Evolutionary conservation across 1,139 yeast species (phyloP).

Genomic region (Spathaspora jeffriesii): DNA sequence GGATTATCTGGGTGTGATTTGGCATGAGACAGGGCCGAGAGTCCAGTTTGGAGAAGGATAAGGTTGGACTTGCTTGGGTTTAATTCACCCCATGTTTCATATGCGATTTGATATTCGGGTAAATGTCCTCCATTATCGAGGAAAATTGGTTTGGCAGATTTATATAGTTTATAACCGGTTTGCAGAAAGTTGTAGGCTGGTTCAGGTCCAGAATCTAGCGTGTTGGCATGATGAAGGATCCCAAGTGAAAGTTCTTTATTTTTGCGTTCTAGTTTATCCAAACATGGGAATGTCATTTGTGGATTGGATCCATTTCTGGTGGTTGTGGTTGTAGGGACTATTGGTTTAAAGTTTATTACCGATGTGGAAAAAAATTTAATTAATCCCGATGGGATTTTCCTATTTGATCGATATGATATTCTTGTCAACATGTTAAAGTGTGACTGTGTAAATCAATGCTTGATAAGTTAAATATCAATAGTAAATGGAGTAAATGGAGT

Average conservation of each 20-base stretch:
- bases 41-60: conserved; percentile 82
- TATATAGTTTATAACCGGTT: conserved; percentile 65
- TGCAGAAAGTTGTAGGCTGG: conserved; percentile 76
- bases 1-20: conserved; percentile 72
- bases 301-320: conserved; percentile 45
- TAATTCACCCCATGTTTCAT: conserved; percentile 87
- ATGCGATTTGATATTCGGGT: conserved; percentile 78
- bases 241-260: conserved; percentile 42
- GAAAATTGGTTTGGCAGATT: conserved; percentile 57
- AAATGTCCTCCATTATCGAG: conserved; percentile 83
- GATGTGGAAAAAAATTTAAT: conserved; percentile 5
- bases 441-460: too few relatives aligned
- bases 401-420: neutral
- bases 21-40: conserved; percentile 96
- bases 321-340: conserved; percentile 11
- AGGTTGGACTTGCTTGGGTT: conserved; percentile 67
- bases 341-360: conserved; percentile 3
- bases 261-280: conserved; percentile 72
- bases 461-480: too few relatives aligned
- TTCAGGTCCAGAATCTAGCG: conserved; percentile 77
- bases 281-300: conserved; percentile 79
- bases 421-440: conserved; percentile 4
- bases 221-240: conserved; percentile 20
- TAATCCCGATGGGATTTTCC: neutral
- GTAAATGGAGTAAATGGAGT: too few relatives aligned